Evolutionary conservation across 805 yeast genomes (phyloP), one percentile per base, ranked within the genome.

Genomic region (Blastobotrys parvus): DNA sequence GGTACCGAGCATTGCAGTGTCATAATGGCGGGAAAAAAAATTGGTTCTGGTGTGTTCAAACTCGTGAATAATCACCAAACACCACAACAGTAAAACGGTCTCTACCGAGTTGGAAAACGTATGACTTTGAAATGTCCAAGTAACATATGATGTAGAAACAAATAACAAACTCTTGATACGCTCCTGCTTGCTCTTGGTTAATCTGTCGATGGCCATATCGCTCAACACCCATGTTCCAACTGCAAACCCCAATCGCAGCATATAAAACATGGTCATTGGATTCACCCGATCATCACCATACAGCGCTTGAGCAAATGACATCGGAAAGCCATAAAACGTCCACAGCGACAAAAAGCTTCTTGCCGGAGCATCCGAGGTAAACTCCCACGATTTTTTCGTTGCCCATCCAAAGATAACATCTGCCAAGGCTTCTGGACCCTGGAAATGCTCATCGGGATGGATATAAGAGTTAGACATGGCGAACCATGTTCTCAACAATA

Each of bases 391-490:
- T 0, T 71, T 54, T 58, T 62, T 68, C 21, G 68, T 61, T 45
- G 59, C 67, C 71, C 59, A 78, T 10, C 68, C 69, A 47, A 62
- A 67, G 20, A 73, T 51, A 20, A 55, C 59, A 29, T 57, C 56
- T 19, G 79, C 69, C 19, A 90, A 56, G 0, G 82, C 81, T 59
- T 88, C 94, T 38, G 94, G 74, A n/a, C 80, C 75, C 60, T 94
- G 99, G 59, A 86, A 85, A 60, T 89, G 96, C 64, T 92, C 99
- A 68, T 92, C 99, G 0, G 99, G 99, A 53, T 94, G 99, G 38
- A 92, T 79, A 58, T 94, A 92, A 0, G 96, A 85, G 23, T 82
- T 72, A 43, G 82, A 77, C 1, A 83, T 58, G 0, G 83, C 78
- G 36, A 86, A 65, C 20, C 73, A 64, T 18, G 82, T 62, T 41